A percentile compares a stretch with the other conserved stretches of the same genome.
Evolutionary conservation across 805 yeast genomes (phyloP).

Genomic region (Wickerhamomyces sydowiorum): DNA sequence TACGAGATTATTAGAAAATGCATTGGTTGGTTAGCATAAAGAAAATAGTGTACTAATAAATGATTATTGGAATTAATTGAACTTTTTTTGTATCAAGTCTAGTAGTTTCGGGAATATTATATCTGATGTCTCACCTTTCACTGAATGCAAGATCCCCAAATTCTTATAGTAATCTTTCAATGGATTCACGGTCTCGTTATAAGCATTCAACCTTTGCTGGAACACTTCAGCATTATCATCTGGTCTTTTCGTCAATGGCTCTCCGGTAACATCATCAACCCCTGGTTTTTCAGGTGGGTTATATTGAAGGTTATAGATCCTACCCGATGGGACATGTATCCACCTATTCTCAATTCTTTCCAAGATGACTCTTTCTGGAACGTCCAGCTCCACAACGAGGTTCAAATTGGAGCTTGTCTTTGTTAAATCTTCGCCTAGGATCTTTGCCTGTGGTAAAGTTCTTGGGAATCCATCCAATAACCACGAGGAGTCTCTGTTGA

Average conservation of each 20-base stretch:
- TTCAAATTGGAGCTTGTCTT: constrained; percentile 42
- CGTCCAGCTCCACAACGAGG: constrained; percentile 79
- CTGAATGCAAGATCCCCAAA: constrained; percentile 44
- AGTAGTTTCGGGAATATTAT: constrained; percentile 70
- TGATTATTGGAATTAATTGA: constrained; percentile 7
- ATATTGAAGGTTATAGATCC: constrained; percentile 80
- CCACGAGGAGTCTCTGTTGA: constrained; percentile 48
- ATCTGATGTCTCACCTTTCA: constrained; percentile 79
- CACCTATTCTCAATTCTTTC: constrained; percentile 80
- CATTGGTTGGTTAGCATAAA: constrained; percentile 26
- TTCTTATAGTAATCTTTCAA: constrained; percentile 54
- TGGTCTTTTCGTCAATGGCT: constrained; percentile 67
- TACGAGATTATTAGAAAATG: constrained; percentile 23
- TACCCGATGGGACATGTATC: constrained; percentile 80
- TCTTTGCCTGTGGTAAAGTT: constrained; percentile 64
- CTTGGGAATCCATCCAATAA: constrained; percentile 92
- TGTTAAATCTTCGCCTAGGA: constrained; percentile 41
- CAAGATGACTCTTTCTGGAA: constrained; percentile 78
- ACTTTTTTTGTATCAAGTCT: constrained; percentile 30
- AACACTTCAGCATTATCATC: constrained; percentile 81
- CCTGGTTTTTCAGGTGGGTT: constrained; percentile 86
- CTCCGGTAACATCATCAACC: constrained; percentile 86
- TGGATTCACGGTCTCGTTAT: constrained; percentile 55
- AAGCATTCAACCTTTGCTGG: constrained; percentile 57
- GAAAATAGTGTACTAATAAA: neutral